Conservation (phyloP, 1,284 basidiomycete species). For the Bjerkandera adusta region DNA sequence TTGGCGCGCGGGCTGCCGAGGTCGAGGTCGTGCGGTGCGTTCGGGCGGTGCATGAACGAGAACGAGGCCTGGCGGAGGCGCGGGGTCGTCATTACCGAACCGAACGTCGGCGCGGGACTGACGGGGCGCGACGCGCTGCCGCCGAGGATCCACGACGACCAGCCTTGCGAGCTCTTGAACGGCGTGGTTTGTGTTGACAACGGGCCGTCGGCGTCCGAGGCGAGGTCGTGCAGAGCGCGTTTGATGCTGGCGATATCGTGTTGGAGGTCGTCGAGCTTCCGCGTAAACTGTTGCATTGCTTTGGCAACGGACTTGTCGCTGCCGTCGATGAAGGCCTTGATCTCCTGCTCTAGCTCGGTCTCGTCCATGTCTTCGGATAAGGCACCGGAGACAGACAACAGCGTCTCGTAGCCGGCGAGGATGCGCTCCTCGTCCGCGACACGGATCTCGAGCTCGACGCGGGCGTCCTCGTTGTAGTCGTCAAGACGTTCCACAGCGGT, state of each 20-base stretch:
- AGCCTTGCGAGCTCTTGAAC: slow-evolving; percentile 32
- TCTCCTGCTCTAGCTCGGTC: slow-evolving; percentile 48
- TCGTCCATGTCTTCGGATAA: slow-evolving; percentile 35
- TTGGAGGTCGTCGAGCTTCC: slow-evolving; percentile 75
- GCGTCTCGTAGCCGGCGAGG: slow-evolving; percentile 67
- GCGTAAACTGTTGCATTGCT: slow-evolving; percentile 47
- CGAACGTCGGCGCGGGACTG: slow-evolving; percentile 55
- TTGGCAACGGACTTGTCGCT: slow-evolving; percentile 48
- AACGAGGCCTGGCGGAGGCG: slow-evolving; percentile 48
- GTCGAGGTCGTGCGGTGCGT: slow-evolving; percentile 11
- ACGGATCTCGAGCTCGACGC: slow-evolving; percentile 85
- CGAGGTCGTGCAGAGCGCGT: slow-evolving; percentile 47
- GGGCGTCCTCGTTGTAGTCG: slow-evolving; percentile 81
- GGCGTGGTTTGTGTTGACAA: slow-evolving; percentile 13
- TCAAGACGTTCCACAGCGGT: slow-evolving; percentile 65
- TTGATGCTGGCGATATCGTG: slow-evolving; percentile 76
- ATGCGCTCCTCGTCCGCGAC: slow-evolving; percentile 76
- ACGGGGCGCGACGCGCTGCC: slow-evolving; percentile 34
- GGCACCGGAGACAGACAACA: slow-evolving; percentile 60
- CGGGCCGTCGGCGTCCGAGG: slow-evolving; percentile 10
- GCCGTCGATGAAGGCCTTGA: slow-evolving; percentile 59
- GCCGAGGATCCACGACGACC: slow-evolving; percentile 56
- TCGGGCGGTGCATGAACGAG: slow-evolving; percentile 23
- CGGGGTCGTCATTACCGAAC: slow-evolving; percentile 64
- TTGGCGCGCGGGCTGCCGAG: background rate